A percentile compares a stretch with the other conserved stretches of the same genome.
phyloP scores from a whole-genome alignment of 371 early-diverging fungal genomes.

The Haplosporangium sp. region DNA sequence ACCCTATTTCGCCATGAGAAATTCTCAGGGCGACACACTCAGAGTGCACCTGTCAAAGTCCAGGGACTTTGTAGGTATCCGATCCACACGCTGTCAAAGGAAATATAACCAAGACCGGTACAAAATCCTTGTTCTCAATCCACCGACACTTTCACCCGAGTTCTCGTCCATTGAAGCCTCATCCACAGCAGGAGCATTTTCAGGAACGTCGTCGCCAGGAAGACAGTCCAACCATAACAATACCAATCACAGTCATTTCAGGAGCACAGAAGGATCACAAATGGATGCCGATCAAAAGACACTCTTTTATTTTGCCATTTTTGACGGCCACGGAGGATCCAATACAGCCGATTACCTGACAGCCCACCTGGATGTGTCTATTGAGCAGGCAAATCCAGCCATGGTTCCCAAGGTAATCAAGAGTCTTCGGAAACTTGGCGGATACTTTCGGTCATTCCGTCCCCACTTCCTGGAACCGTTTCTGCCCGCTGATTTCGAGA shows the following conservation, averaged over 20 bases:
- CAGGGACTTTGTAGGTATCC: slow-evolving; percentile 48
- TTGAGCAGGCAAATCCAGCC: slow-evolving; percentile 30
- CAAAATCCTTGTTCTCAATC: slow-evolving; percentile 47
- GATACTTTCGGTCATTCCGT: slow-evolving; percentile 45
- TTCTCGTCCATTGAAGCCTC: neutral
- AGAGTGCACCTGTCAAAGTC: slow-evolving; percentile 39
- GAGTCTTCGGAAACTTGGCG: slow-evolving; percentile 41
- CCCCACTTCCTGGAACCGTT: slow-evolving; percentile 45
- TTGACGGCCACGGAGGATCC: slow-evolving; percentile 55
- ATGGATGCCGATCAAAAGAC: slow-evolving; percentile 48
- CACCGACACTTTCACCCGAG: slow-evolving; percentile 18
- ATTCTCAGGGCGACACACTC: slow-evolving; percentile 37
- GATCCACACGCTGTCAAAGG: slow-evolving; percentile 53
- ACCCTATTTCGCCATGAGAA: slow-evolving; percentile 45
- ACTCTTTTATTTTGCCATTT: slow-evolving; percentile 51
- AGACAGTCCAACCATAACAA: slow-evolving; percentile 1
- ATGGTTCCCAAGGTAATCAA: slow-evolving; percentile 33
- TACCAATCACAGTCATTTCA: neutral
- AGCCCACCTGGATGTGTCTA: slow-evolving; percentile 37
- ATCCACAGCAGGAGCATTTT: neutral
- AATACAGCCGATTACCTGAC: slow-evolving; percentile 45
- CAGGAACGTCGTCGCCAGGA: neutral
- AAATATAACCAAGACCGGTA: slow-evolving; percentile 51
- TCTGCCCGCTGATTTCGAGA: slow-evolving; percentile 37
- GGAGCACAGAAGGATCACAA: slow-evolving; percentile 19